Conservation (phyloP, 2,329 filamentous ascomycete genomes). For the Sporothrix dimorphospora region DNA sequence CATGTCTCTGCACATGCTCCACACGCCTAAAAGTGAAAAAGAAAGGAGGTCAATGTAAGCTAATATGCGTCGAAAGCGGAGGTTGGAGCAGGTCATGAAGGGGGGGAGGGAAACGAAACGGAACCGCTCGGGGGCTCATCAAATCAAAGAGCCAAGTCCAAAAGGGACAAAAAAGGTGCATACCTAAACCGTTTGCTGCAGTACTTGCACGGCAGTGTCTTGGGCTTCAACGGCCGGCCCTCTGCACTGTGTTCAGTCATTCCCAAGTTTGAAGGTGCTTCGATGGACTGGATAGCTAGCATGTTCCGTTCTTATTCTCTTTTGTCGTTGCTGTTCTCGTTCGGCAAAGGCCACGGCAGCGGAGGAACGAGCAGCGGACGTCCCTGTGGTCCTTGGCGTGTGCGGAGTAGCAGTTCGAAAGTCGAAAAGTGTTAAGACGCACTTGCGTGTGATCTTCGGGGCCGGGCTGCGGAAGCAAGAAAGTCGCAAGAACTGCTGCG, state of each 20-base stretch:
- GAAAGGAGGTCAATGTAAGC: constrained; percentile 46
- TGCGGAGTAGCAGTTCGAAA: constrained; percentile 18
- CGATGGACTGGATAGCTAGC: constrained; percentile 58
- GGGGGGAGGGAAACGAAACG: constrained; percentile 30
- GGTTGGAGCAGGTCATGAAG: constrained; percentile 29
- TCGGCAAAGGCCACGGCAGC: neutral
- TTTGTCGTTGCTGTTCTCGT: neutral
- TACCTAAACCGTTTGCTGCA: constrained; percentile 66
- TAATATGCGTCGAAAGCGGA: constrained; percentile 41
- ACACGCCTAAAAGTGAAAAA: constrained; percentile 54
- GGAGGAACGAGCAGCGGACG: neutral
- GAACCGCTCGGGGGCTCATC: constrained; percentile 8
- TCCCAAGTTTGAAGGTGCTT: constrained; percentile 47
- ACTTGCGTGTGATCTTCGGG: constrained; percentile 1
- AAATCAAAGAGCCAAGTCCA: neutral
- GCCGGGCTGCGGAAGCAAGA: constrained; percentile 1
- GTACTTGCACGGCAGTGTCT: constrained; percentile 65
- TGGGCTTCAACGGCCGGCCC: constrained; percentile 61
- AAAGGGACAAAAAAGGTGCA: constrained; percentile 24
- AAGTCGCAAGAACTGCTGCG: neutral
- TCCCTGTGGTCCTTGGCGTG: neutral
- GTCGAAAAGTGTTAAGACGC: neutral
- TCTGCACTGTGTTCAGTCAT: constrained; percentile 54
- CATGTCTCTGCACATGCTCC: constrained; percentile 66
- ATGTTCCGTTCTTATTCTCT: constrained; percentile 40